A percentile compares a stretch with the other conserved stretches of the same genome.
phyloP scores from a whole-genome alignment of 495 filamentous ascomycete genomes.

The Penicillium coprophilum region DNA sequence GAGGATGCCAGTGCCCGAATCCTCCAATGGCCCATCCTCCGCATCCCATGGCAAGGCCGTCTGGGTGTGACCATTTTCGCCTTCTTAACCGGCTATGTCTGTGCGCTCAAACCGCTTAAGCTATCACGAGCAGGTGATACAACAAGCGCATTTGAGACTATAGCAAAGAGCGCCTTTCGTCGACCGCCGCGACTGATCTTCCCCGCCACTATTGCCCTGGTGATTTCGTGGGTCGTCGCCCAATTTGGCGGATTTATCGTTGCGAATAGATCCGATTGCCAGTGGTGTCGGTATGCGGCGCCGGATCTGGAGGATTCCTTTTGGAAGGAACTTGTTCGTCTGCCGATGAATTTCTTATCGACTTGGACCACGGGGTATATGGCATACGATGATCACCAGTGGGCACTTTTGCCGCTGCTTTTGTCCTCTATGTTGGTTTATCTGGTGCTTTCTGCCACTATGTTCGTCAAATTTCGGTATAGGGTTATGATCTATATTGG shows the following conservation, averaged over 20 bases:
- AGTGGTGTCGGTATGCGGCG: conserved; percentile 60
- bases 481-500: conserved; percentile 55
- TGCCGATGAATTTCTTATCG: conserved; percentile 53
- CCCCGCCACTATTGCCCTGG: conserved; percentile 58
- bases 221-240: conserved; percentile 61
- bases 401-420: conserved; percentile 63
- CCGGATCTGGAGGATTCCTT: conserved; percentile 45
- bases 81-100: conserved; percentile 68
- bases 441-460: conserved; percentile 54
- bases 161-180: conserved; percentile 64
- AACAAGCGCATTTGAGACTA: conserved; percentile 50
- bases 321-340: conserved; percentile 37
- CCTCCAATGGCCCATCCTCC: conserved; percentile 61
- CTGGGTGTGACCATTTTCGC: conserved; percentile 67
- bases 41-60: conserved; percentile 63
- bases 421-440: conserved; percentile 64
- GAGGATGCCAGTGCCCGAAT: conserved; percentile 49
- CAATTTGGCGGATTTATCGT: conserved; percentile 60
- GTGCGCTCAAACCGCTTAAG: conserved; percentile 64
- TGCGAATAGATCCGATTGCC: conserved; percentile 57
- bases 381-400: conserved; percentile 65
- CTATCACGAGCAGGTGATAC: conserved; percentile 55
- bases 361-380: conserved; percentile 62
- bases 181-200: conserved; percentile 62
- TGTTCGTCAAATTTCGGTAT: conserved; percentile 56